Evolutionary conservation across 441 rosid species (phyloP), one percentile per base, ranked within the genome.

Genomic region (Eruca vesicaria): DNA sequence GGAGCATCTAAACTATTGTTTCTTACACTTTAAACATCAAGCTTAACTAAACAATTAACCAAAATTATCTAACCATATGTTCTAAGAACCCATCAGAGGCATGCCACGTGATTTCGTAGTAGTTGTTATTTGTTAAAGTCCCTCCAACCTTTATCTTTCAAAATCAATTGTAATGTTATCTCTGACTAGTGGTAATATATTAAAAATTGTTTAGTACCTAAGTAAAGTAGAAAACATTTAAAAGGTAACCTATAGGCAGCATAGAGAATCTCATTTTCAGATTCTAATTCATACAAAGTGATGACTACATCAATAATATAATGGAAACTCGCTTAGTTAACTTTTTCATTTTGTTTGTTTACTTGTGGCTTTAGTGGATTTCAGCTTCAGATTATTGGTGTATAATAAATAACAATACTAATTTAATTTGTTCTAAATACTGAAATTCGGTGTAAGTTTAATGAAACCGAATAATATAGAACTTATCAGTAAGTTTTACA

Each of bases 1-100:
- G 48, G 57, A 65, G 55, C 76, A 77, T 59, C 63, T 48, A 73
- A 68, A 53, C 23, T 56, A n/a, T 61, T 63, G 3, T 69, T 69
- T 62, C 65, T 69, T 15, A 29, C 55, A 16, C 61, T 20, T n/a
- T n/a, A n/a, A n/a, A n/a, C n/a, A n/a, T 31, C 7, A 43, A 70
- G 45, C 45, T 45, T 77, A 50, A 59, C 20, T 77, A 77, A 72
- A 72, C 64, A 59, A 78, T 72, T 1, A 58, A 53, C 64, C 12
- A 78, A 61, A 72, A 78, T 78, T 78, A 60, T 77, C 61, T 53
- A 72, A 72, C 81, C 69, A 72, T 66, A 78, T 61, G 73, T 78
- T 60, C 4, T 33, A 72, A 53, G 53, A 19, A 9, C 2, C 73
- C 77, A 72, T 38, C 53, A 45, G 50, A 78, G 28, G 6, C 15